Evolutionary conservation across 768 basidiomycete species (phyloP).

Genomic region (Russula brevipes): DNA sequence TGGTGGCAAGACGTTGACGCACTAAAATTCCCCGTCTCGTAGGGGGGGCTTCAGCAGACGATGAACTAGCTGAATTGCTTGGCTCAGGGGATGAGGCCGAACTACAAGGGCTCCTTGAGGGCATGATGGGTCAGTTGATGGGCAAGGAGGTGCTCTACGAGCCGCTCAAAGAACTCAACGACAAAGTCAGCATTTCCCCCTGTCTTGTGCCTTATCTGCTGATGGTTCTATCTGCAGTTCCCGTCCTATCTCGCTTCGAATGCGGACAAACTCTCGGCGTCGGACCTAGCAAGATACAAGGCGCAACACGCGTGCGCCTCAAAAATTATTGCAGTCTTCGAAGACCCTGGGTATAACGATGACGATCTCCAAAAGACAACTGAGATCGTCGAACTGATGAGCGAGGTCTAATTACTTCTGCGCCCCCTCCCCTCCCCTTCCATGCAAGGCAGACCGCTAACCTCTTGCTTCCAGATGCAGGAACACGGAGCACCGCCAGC

Average conservation of each 20-base stretch:
- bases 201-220: background rate
- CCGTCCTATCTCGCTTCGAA: constrained; percentile 66
- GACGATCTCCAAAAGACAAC: constrained; percentile 42
- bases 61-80: constrained; percentile 49
- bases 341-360: constrained; percentile 54
- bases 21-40: background rate
- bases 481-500: constrained; percentile 68
- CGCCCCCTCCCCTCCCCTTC: background rate
- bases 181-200: constrained; percentile 46
- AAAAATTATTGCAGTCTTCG: constrained; percentile 61
- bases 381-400: constrained; percentile 64
- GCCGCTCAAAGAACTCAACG: constrained; percentile 73
- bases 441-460: background rate
- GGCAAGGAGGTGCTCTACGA: constrained; percentile 81
- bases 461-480: constrained; percentile 57
- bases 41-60: constrained; percentile 35
- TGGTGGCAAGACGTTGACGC: constrained; percentile 3
- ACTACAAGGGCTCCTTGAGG: constrained; percentile 65
- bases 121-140: constrained; percentile 78
- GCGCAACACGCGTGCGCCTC: constrained; percentile 54
- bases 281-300: constrained; percentile 60
- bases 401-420: constrained; percentile 46
- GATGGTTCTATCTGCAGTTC: constrained; percentile 45
- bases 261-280: constrained; percentile 45
- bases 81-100: constrained; percentile 41